These are phyloP conservation scores for Penicillium riverlandense DNA, from an alignment of 495 filamentous ascomycete genomes.

Conservation along the genomic window DNA sequence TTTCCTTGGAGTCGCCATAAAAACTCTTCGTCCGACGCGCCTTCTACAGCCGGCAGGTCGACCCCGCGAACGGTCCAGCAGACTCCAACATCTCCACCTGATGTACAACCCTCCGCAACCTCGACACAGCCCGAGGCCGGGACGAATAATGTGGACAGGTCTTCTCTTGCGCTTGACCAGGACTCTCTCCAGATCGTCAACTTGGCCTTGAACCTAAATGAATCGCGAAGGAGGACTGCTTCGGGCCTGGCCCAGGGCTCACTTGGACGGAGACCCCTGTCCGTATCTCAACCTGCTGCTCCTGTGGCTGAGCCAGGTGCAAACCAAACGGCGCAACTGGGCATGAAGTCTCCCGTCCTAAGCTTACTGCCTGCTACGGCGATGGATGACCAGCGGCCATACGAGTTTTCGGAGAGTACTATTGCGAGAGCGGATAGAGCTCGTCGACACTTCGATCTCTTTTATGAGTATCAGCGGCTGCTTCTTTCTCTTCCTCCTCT, in stretches of 20 bases:
- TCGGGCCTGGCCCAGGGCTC: slow-evolving; percentile 47
- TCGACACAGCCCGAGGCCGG: slow-evolving; percentile 7
- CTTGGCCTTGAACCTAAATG: slow-evolving; percentile 81
- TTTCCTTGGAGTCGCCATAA: slow-evolving; percentile 33
- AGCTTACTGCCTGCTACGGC: slow-evolving; percentile 25
- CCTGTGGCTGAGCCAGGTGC: background rate
- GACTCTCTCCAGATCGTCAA: slow-evolving; percentile 85
- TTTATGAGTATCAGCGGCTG: slow-evolving; percentile 70
- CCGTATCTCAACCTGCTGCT: slow-evolving; percentile 23
- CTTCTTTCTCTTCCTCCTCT: slow-evolving; percentile 69
- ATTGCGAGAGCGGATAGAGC: slow-evolving; percentile 72
- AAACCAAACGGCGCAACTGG: background rate
- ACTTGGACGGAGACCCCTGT: slow-evolving; percentile 34
- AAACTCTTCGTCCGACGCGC: slow-evolving; percentile 15
- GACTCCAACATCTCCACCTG: slow-evolving; percentile 2
- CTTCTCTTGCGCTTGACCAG: slow-evolving; percentile 44
- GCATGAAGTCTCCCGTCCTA: slow-evolving; percentile 17
- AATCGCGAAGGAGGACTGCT: slow-evolving; percentile 58
- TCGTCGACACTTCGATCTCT: slow-evolving; percentile 68
- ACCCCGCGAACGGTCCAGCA: slow-evolving; percentile 3
- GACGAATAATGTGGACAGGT: slow-evolving; percentile 5
- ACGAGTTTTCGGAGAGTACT: slow-evolving; percentile 71
- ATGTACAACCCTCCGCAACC: slow-evolving; percentile 1
- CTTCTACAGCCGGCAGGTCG: slow-evolving; percentile 3
- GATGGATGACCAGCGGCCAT: slow-evolving; percentile 28